Evolutionary conservation across 495 filamentous ascomycete genomes (phyloP).

Genomic region (Daldinia bambusicola): DNA sequence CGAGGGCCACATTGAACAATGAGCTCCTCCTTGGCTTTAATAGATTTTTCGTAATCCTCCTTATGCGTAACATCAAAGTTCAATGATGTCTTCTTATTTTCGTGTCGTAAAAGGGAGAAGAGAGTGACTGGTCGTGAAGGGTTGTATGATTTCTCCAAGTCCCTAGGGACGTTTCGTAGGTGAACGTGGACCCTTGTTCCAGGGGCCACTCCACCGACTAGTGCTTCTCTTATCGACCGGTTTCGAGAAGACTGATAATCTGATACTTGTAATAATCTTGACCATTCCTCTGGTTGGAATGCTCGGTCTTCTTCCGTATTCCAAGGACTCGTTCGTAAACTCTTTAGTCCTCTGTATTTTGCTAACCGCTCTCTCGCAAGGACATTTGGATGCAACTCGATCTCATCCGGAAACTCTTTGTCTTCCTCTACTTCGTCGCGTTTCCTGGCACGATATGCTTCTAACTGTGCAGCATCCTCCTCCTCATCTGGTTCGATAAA

Average conservation of each 20-base stretch:
- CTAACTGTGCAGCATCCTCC: slow-evolving; percentile 82
- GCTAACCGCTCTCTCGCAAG: slow-evolving; percentile 84
- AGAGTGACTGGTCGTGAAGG: slow-evolving; percentile 71
- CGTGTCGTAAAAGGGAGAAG: slow-evolving; percentile 89
- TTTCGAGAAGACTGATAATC: slow-evolving; percentile 86
- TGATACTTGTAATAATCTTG: slow-evolving; percentile 79
- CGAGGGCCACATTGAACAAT: slow-evolving; percentile 90
- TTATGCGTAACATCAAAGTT: slow-evolving; percentile 87
- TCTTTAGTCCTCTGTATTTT: slow-evolving; percentile 90
- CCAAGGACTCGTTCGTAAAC: slow-evolving; percentile 84
- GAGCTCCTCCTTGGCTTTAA: slow-evolving; percentile 90
- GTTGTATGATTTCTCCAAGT: slow-evolving; percentile 63
- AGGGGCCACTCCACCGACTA: slow-evolving; percentile 83
- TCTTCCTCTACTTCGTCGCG: slow-evolving; percentile 85
- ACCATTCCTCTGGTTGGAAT: slow-evolving; percentile 90
- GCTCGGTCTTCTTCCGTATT: slow-evolving; percentile 85
- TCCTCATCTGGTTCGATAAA: slow-evolving; percentile 89
- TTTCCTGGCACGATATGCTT: slow-evolving; percentile 79
- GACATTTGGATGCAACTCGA: slow-evolving; percentile 90
- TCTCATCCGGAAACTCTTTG: slow-evolving; percentile 95
- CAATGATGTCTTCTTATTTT: slow-evolving; percentile 89
- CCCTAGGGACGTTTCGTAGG: slow-evolving; percentile 75
- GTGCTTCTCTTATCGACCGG: slow-evolving; percentile 76
- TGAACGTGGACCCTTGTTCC: slow-evolving; percentile 85
- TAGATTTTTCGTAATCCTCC: slow-evolving; percentile 72